Evolutionary conservation across 2,329 filamentous ascomycete genomes (phyloP).

Genomic region (Juglanconis oblonga): DNA sequence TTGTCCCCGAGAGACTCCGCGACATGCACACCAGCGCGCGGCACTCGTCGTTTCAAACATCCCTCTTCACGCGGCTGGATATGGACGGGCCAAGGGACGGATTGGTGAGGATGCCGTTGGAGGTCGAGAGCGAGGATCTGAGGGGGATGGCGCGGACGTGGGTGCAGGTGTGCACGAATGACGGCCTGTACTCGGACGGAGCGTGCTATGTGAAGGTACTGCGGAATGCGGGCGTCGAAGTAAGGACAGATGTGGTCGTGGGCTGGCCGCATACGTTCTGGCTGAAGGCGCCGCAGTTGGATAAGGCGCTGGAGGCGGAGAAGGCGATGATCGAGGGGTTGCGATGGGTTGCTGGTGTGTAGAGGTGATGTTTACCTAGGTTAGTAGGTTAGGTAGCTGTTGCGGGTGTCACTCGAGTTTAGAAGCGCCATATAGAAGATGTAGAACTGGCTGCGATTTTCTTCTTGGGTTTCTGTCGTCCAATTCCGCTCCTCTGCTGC

Average conservation of each 20-base stretch:
- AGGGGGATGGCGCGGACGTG: conserved; percentile 38
- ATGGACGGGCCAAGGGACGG: conserved; percentile 37
- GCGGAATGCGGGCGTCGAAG: conserved; percentile 35
- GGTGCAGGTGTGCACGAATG: conserved; percentile 49
- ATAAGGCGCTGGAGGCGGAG: conserved; percentile 39
- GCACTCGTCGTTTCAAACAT: conserved; percentile 35
- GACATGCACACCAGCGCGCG: conserved; percentile 38
- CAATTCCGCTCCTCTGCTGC: conserved; percentile 15
- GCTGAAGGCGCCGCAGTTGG: conserved; percentile 42
- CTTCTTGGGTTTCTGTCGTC: conserved; percentile 10
- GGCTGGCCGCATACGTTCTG: conserved; percentile 54
- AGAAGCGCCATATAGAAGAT: background rate
- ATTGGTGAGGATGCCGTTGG: conserved; percentile 39
- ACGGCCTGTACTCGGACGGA: conserved; percentile 50
- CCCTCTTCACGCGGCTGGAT: conserved; percentile 30
- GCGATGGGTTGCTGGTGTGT: conserved; percentile 33
- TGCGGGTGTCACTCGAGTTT: background rate
- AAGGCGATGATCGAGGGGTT: conserved; percentile 39
- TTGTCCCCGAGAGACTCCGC: conserved; percentile 35
- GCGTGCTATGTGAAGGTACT: conserved; percentile 46
- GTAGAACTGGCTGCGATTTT: too few relatives aligned
- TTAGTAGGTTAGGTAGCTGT: background rate
- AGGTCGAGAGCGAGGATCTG: conserved; percentile 30
- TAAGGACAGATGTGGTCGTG: conserved; percentile 38
- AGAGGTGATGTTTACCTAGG: background rate